phyloP scores from a whole-genome alignment of 441 rosid species.

The Viola pubescens region DNA sequence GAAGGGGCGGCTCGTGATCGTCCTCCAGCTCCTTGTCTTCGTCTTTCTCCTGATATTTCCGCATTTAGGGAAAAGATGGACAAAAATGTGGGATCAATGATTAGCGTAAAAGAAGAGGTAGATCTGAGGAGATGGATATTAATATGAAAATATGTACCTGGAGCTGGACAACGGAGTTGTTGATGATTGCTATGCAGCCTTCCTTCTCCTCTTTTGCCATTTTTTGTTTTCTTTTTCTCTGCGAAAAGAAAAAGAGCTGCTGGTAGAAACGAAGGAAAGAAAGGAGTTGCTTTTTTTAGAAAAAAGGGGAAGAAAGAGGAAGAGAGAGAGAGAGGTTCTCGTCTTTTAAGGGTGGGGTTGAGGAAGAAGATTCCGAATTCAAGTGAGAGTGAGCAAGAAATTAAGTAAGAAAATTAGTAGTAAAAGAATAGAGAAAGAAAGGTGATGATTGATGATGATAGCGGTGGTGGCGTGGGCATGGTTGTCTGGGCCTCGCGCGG shows the following conservation, averaged over 20 bases:
- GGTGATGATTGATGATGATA: neutral
- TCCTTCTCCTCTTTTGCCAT: slow-evolving; percentile 29
- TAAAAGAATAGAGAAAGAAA: neutral
- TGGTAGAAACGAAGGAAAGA: slow-evolving; percentile 8
- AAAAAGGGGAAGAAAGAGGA: neutral
- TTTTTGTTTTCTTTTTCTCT: neutral
- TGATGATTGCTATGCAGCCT: slow-evolving; percentile 28
- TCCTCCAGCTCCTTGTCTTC: slow-evolving; percentile 60
- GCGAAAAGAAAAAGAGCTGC: neutral
- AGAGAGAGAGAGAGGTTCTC: neutral
- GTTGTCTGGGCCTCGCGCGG: neutral
- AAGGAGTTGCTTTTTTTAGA: slow-evolving; percentile 16
- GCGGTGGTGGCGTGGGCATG: neutral
- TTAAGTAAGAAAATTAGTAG: neutral
- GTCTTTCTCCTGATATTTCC: slow-evolving; percentile 54
- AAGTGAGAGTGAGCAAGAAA: neutral
- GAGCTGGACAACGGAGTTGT: slow-evolving; percentile 12
- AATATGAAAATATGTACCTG: slow-evolving; percentile 12
- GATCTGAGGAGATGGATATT: neutral
- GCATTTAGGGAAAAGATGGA: neutral
- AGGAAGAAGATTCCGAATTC: neutral
- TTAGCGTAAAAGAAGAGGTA: neutral
- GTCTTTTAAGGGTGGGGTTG: slow-evolving; percentile 22
- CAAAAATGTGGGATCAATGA: neutral
- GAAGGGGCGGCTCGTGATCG: slow-evolving; percentile 69